Evolutionary conservation across 441 rosid species (phyloP), one percentile per base, ranked within the genome.

Genomic region (Erysimum pusillum): DNA sequence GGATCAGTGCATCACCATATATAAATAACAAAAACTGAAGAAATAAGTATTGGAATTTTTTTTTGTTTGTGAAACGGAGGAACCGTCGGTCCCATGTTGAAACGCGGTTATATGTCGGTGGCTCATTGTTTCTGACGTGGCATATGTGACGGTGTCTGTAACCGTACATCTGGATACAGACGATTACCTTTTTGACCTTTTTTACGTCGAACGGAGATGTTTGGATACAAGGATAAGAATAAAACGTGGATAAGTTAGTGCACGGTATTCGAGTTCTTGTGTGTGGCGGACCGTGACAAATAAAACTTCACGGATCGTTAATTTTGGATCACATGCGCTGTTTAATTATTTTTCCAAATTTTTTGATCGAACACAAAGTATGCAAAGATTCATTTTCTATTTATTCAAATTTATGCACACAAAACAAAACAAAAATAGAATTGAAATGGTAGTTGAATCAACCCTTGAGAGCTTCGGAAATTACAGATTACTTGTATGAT

Each of bases 21-120:
- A 25, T 28, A 28, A 28, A 28, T 28, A 28, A 28, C 31, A 28
- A 48, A 63, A 51, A 28, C 20, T 3, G 36, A 58, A 48, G 57
- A 20, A 22, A 39, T 9, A 7, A 36, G 9, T 4, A 39, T 20
- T 45, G 7, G 35, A 22, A 8, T 18, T 41, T 64, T 22, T 22
- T n/a, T 17, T n/a, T 46, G 3, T 17, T 3, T 10, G 35, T 35
- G 31, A 31, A 39, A 76, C 67, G 38, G 65, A 17, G 34, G 18
- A 35, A 56, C 4, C 6, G 62, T 68, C 49, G 79, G 67, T 38
- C 82, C 75, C 18, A 67, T 0, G 0, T 0, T 9, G 49, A 56
- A 18, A 74, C 82, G 67, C 76, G 79, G 82, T 79, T 46, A 20
- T 4, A 62, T 69, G 82, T 79, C 79, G 82, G 82, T 74, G 75